Evolutionary conservation across 768 basidiomycete species (phyloP).

Genomic region (Lactarius hatsudake): DNA sequence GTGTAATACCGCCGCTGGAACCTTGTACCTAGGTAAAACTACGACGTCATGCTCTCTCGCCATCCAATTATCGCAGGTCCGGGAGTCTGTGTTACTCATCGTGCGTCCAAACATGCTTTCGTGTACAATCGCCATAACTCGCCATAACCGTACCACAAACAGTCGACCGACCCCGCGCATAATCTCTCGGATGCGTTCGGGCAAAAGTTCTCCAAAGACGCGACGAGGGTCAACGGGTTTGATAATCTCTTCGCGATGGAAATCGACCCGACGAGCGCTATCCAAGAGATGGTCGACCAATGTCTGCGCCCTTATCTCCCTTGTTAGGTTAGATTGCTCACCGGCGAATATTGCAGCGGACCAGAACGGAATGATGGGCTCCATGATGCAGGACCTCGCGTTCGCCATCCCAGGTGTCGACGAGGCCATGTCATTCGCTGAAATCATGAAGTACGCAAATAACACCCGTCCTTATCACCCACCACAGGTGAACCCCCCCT

Average conservation of each 20-base stretch:
- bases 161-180: constrained; percentile 99
- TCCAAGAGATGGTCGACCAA: constrained; percentile 99
- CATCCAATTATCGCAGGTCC: constrained; percentile 86
- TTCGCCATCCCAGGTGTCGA: constrained; percentile 99
- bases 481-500: background rate
- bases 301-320: constrained; percentile 48
- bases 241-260: constrained; percentile 98
- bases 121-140: background rate
- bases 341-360: constrained; percentile 54
- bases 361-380: constrained; percentile 92
- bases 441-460: constrained; percentile 93
- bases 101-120: constrained; percentile 45
- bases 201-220: constrained; percentile 99
- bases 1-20: background rate
- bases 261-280: constrained; percentile 95
- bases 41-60: constrained; percentile 97
- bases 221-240: constrained; percentile 96
- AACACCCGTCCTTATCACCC: background rate
- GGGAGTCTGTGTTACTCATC: constrained; percentile 96
- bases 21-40: constrained; percentile 75
- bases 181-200: constrained; percentile 98
- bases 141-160: background rate
- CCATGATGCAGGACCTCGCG: constrained; percentile 99
- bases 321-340: background rate
- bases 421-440: constrained; percentile 99